A percentile compares a stretch with the other conserved stretches of the same genome.
Conservation (phyloP, 2,329 filamentous ascomycete species). For the Aureobasidium vineae region DNA sequence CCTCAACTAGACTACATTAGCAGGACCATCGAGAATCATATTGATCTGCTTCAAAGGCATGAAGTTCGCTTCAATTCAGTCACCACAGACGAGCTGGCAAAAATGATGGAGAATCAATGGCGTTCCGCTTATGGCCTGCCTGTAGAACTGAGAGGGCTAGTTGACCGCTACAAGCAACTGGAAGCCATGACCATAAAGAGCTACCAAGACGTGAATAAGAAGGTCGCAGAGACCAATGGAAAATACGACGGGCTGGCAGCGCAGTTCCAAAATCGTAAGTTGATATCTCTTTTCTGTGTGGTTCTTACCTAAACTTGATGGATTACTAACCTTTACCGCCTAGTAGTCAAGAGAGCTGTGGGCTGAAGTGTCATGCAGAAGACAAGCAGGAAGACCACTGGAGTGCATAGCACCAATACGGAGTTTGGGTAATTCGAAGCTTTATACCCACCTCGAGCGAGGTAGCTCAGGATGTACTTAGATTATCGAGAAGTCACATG, state of each 20-base stretch:
- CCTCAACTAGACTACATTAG: background rate
- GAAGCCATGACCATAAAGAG: background rate
- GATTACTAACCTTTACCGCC: background rate
- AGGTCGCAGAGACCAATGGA: background rate
- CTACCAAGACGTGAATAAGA: background rate
- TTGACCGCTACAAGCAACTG: background rate
- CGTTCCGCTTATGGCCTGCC: background rate
- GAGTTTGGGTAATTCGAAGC: background rate
- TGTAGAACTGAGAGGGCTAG: background rate
- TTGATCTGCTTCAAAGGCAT: constrained; percentile 1
- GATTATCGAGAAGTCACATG: background rate
- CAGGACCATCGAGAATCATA: background rate
- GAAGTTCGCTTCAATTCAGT: background rate
- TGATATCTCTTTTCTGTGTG: background rate
- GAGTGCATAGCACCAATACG: background rate
- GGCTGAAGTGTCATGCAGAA: background rate
- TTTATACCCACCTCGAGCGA: background rate
- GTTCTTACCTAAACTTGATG: background rate
- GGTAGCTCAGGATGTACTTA: background rate
- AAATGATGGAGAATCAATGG: constrained; percentile 5
- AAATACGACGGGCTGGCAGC: background rate
- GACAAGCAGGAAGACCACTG: background rate
- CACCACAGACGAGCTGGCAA: constrained; percentile 2
- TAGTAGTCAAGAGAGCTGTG: background rate
- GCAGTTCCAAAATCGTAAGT: background rate